Percentiles rank a stretch among this genome's conserved stretches.
Evolutionary conservation across 73 alveolate genomes (phyloP).

Genomic region (Uronychia setigera): DNA sequence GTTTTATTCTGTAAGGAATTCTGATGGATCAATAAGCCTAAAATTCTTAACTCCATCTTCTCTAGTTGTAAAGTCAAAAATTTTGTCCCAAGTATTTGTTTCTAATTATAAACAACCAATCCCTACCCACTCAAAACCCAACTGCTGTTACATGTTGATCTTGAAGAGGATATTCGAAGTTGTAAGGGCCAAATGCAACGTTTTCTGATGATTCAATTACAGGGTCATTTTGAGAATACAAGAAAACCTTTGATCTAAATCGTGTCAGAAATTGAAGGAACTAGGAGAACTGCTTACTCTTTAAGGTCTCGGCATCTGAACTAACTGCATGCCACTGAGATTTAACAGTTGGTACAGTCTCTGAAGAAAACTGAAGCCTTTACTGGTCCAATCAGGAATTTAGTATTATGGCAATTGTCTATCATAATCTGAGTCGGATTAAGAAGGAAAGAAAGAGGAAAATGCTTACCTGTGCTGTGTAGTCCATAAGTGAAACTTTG

Average conservation of each 20-base stretch:
- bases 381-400: slow-evolving; percentile 82
- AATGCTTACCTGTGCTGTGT: slow-evolving; percentile 68
- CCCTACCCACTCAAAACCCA: slow-evolving; percentile 65
- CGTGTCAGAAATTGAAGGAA: too few species aligned
- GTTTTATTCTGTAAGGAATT: slow-evolving; percentile 40
- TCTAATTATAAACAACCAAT: too few species aligned
- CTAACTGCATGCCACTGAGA: slow-evolving; percentile 76
- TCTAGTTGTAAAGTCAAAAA: slow-evolving; percentile 79
- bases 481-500: slow-evolving; percentile 72
- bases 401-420: slow-evolving; percentile 83
- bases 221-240: slow-evolving; percentile 79
- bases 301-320: slow-evolving; percentile 81
- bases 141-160: slow-evolving; percentile 63
- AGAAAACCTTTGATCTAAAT: slow-evolving; percentile 58
- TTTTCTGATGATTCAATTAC: slow-evolving; percentile 73
- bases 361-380: slow-evolving; percentile 82
- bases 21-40: slow-evolving; percentile 58
- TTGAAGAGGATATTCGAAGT: slow-evolving; percentile 73
- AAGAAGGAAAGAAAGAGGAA: not conserved
- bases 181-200: slow-evolving; percentile 81
- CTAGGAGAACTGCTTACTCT: slow-evolving; percentile 38
- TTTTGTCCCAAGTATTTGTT: slow-evolving; percentile 79
- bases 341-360: slow-evolving; percentile 74
- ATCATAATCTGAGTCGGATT: slow-evolving; percentile 48
- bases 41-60: slow-evolving; percentile 52